These are phyloP conservation scores for Vitis hybrid DNA, from an alignment of 177 flowering plant genomes.

Conservation along the genomic window DNA sequence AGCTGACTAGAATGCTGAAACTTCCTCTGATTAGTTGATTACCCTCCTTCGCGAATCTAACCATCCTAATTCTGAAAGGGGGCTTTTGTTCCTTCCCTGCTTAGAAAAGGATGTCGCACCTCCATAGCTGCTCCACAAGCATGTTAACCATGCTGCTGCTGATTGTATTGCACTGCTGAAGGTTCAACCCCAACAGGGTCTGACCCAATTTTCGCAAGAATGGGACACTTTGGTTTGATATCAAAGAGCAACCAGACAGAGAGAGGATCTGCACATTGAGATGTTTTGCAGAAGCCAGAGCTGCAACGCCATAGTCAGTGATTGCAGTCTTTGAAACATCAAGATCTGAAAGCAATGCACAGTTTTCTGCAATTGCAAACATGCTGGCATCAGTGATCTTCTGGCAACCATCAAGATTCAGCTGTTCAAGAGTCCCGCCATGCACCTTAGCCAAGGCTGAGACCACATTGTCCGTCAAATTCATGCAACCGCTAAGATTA, in stretches of 20 bases:
- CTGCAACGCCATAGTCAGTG: constrained; percentile 62
- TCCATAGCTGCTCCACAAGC: constrained; percentile 63
- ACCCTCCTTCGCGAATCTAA: background rate
- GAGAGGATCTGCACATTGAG: constrained; percentile 64
- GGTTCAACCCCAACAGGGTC: constrained; percentile 70
- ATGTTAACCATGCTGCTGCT: constrained; percentile 44
- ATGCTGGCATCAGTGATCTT: constrained; percentile 68
- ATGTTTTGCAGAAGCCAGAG: constrained; percentile 46
- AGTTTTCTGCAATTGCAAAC: constrained; percentile 56
- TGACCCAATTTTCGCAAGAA: constrained; percentile 48
- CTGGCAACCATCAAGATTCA: constrained; percentile 73
- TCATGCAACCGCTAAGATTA: constrained; percentile 62
- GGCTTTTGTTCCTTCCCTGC: background rate
- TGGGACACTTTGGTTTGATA: constrained; percentile 57
- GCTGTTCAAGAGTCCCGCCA: constrained; percentile 63
- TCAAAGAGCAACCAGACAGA: constrained; percentile 59
- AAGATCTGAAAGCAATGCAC: constrained; percentile 64
- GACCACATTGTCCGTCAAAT: constrained; percentile 61
- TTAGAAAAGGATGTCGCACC: constrained; percentile 80
- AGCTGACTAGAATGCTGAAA: constrained; percentile 19
- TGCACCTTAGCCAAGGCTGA: constrained; percentile 47
- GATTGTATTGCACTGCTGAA: constrained; percentile 68
- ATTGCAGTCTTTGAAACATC: constrained; percentile 67
- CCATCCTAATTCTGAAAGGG: background rate
- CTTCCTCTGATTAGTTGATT: constrained; percentile 8